Conservation (phyloP, 345 rosid species). For the Salix caprea region DNA sequence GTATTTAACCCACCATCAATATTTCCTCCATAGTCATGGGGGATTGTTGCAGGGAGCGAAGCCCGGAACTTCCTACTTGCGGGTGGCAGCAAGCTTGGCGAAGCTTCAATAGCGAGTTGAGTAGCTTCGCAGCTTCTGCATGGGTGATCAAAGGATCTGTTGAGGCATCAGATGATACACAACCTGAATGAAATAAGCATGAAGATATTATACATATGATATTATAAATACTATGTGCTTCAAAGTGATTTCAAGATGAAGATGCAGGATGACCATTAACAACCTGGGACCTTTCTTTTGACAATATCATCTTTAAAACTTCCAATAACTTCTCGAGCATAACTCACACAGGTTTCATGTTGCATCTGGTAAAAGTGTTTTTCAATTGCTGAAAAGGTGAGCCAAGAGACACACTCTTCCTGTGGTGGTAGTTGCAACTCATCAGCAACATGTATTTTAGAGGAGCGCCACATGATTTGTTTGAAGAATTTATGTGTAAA, state of each 20-base stretch:
- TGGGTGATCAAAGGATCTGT: constrained; percentile 64
- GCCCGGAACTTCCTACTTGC: constrained; percentile 95
- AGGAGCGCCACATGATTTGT: constrained; percentile 96
- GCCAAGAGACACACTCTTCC: constrained; percentile 85
- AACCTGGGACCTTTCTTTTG: constrained; percentile 64
- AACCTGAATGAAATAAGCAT: constrained; percentile 38
- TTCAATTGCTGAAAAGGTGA: constrained; percentile 85
- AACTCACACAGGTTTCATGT: constrained; percentile 89
- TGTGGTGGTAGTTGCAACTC: constrained; percentile 90
- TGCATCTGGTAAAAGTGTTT: constrained; percentile 91
- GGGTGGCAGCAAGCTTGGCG: constrained; percentile 99
- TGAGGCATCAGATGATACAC: constrained; percentile 31
- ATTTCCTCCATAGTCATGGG: constrained; percentile 99
- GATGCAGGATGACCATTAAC: constrained; percentile 13
- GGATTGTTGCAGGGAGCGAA: constrained; percentile 82
- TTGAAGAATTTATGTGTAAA: constrained; percentile 72
- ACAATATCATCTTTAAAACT: constrained; percentile 72
- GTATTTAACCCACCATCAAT: constrained; percentile 47
- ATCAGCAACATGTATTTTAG: constrained; percentile 81
- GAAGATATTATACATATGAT: constrained; percentile 3
- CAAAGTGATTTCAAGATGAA: constrained; percentile 21
- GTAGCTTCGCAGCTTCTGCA: constrained; percentile 74
- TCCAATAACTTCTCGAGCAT: constrained; percentile 82
- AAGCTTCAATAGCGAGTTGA: constrained; percentile 89
- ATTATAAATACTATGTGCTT: not conserved